Base-by-base conservation (phyloP, 495 filamentous ascomycete species). In the Ascobolus immersus region DNA sequence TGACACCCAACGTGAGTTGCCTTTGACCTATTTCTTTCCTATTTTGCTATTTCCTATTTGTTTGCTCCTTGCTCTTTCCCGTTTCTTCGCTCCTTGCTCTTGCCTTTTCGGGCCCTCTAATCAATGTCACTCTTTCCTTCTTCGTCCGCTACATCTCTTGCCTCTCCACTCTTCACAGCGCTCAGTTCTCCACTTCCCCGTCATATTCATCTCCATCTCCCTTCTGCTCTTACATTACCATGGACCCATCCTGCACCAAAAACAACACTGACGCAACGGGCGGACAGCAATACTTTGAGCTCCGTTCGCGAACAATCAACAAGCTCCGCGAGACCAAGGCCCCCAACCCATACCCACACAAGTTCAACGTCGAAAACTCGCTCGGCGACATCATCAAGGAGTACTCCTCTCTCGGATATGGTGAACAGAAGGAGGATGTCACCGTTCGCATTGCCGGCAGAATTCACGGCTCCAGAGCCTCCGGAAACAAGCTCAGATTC, bases 281-380 rank as follows among this genome's bases (percentile, higher is more conserved):
- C n/a, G 17, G 14, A 10, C 40, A 84, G 77, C 78, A 90, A 82
- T 96, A 94, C 58, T 89, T 91, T 49, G 84, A 96, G 59, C 89
- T 96, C 45, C 78, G 86, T 30, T 79, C 70, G 44, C 68, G 76
- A 33, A 62, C 61, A 29, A 67, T 94, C 62, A 74, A 81, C 50
- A 80, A 79, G 62, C 67, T 93, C 36, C 71, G 72, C 49, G 62
- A 74, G 51, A 71, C 65, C 51, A 71, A 80, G 57, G 55, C 70
- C 23, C 79, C 78, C 14, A 74, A 90, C 52, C 80, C 86, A 12
- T 93, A 91, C 53, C 89, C 86, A 7, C 86, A 99, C 69, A 94
- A 94, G 64, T 94, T 93, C 64, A 60, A 80, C 28, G 69, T 77
- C 52, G 77, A 69, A 44, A 73, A 71, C 43, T 73, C 81, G 42